Conservation (phyloP, 164 flowering plant genomes). For the Chloranthus sessilifolius region DNA sequence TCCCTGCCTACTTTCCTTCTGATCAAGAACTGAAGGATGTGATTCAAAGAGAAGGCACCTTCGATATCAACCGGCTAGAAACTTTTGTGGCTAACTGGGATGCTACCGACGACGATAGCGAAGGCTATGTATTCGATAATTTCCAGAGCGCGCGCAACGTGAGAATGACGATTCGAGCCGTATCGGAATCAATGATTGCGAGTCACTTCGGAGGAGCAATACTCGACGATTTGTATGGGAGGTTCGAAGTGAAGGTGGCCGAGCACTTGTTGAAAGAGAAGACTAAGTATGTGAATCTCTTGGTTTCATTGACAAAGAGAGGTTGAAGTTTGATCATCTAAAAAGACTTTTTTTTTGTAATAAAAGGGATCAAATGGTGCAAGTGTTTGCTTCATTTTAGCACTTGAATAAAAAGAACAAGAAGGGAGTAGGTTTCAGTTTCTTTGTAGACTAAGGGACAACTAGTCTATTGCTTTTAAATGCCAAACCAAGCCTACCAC, state of each 20-base stretch:
- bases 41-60: constrained; percentile 49
- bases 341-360: too few species aligned
- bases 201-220: constrained; percentile 65
- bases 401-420: too few species aligned
- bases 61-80: constrained; percentile 25
- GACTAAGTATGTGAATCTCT: constrained; percentile 21
- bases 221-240: constrained; percentile 50
- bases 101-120: background rate
- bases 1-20: constrained; percentile 49
- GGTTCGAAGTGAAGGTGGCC: constrained; percentile 43
- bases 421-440: too few species aligned
- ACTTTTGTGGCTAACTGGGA: constrained; percentile 28
- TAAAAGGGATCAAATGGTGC: too few species aligned
- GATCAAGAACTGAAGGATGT: constrained; percentile 28
- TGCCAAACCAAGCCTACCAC: too few species aligned
- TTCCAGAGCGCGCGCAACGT: constrained; percentile 6
- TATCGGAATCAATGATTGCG: constrained; percentile 50
- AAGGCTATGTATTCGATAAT: background rate
- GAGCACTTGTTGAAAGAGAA: constrained; percentile 51
- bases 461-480: too few species aligned
- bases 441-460: too few species aligned
- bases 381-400: too few species aligned
- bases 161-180: constrained; percentile 39
- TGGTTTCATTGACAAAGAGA: background rate
- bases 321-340: too few species aligned